phyloP scores from a whole-genome alignment of 2,329 filamentous ascomycete species.

The Trichoderma sp. region DNA sequence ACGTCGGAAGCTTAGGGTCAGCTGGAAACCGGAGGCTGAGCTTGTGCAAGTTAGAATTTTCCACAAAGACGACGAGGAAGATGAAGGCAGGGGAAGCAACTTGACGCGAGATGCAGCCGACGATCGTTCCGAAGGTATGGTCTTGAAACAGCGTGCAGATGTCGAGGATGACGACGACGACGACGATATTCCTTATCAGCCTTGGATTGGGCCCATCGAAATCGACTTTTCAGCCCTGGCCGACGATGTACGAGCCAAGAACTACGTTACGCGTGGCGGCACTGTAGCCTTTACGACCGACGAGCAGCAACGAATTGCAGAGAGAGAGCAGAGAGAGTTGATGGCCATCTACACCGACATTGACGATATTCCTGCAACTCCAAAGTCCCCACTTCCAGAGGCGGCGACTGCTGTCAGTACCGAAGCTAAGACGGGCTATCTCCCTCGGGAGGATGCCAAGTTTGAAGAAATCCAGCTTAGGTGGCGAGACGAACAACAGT shows the following conservation, averaged over 20 bases:
- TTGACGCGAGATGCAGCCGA: constrained; percentile 74
- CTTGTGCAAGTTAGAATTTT: constrained; percentile 71
- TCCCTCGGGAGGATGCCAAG: constrained; percentile 47
- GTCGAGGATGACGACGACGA: constrained; percentile 62
- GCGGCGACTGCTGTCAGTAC: constrained; percentile 31
- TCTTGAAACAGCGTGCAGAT: constrained; percentile 59
- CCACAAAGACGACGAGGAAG: constrained; percentile 72
- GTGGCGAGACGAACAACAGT: constrained; percentile 52
- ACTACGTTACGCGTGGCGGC: constrained; percentile 60
- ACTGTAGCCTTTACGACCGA: constrained; percentile 54
- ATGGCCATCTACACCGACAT: constrained; percentile 63
- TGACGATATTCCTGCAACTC: constrained; percentile 59
- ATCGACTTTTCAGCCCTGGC: constrained; percentile 55
- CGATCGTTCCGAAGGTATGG: constrained; percentile 73
- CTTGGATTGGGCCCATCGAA: constrained; percentile 55
- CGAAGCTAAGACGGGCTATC: constrained; percentile 39
- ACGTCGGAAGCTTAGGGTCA: constrained; percentile 70
- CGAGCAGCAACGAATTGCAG: constrained; percentile 59
- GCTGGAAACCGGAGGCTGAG: constrained; percentile 69
- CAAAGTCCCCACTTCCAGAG: constrained; percentile 56
- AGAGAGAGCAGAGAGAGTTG: constrained; percentile 62
- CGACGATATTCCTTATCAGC: constrained; percentile 56
- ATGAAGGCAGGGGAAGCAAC: constrained; percentile 67
- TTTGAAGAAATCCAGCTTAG: constrained; percentile 55
- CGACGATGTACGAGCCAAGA: constrained; percentile 51